phyloP scores from a whole-genome alignment of 768 basidiomycete species.

The Phaffia australis region DNA sequence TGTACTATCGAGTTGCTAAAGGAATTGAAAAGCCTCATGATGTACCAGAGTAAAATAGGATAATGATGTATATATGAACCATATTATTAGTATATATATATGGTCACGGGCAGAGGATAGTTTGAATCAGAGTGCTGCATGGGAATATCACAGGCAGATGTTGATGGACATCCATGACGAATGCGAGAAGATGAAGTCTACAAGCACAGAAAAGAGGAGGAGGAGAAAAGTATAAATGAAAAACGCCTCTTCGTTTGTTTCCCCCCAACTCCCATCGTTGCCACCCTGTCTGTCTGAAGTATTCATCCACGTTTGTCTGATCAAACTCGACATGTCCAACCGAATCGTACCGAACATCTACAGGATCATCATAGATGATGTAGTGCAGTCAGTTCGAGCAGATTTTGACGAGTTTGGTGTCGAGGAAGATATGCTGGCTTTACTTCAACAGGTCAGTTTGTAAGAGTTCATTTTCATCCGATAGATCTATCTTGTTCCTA shows the following conservation, averaged over 20 bases:
- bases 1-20: constrained; percentile 25
- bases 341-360: constrained; percentile 56
- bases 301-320: constrained; percentile 45
- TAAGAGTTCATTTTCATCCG: constrained; percentile 20
- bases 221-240: no score
- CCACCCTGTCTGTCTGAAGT: constrained; percentile 41
- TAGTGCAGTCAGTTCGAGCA: constrained; percentile 70
- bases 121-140: no score
- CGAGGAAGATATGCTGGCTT: constrained; percentile 74
- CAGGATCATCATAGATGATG: constrained; percentile 92
- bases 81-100: no score
- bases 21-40: constrained; percentile 26
- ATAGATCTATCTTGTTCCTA: not conserved
- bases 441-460: constrained; percentile 71
- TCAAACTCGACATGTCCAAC: no score
- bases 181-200: no score
- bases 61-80: not conserved
- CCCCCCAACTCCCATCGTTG: no score
- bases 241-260: no score
- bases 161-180: no score
- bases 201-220: no score
- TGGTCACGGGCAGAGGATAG: no score
- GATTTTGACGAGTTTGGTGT: constrained; percentile 98
- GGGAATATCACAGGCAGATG: no score
- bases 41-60: constrained; percentile 19